These are phyloP conservation scores for Tetrahymena thermophila DNA, from an alignment of 73 alveolate genomes.

Conservation along the genomic window DNA sequence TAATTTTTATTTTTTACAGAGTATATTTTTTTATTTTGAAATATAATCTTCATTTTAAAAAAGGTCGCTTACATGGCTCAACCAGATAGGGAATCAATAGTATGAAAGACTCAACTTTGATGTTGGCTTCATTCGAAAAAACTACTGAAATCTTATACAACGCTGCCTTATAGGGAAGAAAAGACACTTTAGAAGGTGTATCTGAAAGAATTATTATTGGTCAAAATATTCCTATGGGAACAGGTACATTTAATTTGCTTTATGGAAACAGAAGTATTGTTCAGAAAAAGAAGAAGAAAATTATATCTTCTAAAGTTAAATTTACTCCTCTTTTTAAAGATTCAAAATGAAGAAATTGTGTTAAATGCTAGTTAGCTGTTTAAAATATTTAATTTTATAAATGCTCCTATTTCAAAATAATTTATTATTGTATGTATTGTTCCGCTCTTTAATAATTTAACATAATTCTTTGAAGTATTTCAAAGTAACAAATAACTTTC, in stretches of 20 bases:
- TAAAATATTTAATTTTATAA: no score
- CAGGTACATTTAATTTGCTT: constrained; percentile 37
- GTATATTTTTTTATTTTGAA: not conserved
- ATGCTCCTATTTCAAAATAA: not conserved
- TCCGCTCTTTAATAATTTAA: not conserved
- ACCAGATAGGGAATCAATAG: constrained; percentile 27
- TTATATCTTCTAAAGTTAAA: not conserved
- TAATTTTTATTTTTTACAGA: not conserved
- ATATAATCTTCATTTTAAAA: not conserved
- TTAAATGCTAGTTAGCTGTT: not conserved
- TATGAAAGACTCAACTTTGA: constrained; percentile 12
- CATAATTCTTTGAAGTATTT: no score
- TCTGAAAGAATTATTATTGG: constrained; percentile 38
- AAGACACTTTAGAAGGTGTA: constrained; percentile 36
- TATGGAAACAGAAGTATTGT: not conserved
- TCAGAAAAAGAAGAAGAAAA: not conserved
- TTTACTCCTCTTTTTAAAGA: not conserved
- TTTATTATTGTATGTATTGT: not conserved
- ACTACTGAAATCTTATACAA: constrained; percentile 29
- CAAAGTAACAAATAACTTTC: no score
- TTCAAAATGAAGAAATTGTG: not conserved
- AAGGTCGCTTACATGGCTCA: constrained; percentile 19
- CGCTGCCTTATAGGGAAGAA: constrained; percentile 25
- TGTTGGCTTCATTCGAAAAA: constrained; percentile 42
- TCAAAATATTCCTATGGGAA: constrained; percentile 26